A percentile compares a stretch with the other conserved stretches of the same genome.
Evolutionary conservation across 108 stramenopile species (phyloP).

Genomic region (Cyclotella sp.): DNA sequence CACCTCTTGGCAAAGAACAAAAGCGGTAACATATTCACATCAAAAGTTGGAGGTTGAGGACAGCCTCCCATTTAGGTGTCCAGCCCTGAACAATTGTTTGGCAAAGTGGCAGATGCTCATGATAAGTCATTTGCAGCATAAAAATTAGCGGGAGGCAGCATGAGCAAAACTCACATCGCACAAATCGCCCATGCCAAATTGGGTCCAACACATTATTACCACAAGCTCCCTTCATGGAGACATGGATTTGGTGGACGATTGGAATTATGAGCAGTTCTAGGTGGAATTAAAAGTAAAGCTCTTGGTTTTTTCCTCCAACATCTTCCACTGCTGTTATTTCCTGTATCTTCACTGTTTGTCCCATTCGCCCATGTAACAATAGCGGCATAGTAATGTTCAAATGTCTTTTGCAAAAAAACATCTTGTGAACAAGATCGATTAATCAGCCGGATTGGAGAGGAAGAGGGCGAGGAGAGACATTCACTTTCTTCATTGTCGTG

Average conservation of each 20-base stretch:
- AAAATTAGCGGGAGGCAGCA: background rate
- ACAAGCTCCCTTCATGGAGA: slow-evolving; percentile 40
- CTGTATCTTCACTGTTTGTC: slow-evolving; percentile 49
- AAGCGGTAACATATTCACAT: background rate
- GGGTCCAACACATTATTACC: slow-evolving; percentile 27
- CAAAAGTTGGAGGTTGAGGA: slow-evolving; percentile 64
- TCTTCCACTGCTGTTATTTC: slow-evolving; percentile 22
- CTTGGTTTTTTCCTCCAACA: slow-evolving; percentile 59
- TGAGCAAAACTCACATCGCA: slow-evolving; percentile 58
- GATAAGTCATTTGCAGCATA: background rate
- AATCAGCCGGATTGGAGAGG: too few relatives aligned
- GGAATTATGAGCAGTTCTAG: slow-evolving; percentile 47
- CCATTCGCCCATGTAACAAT: slow-evolving; percentile 62
- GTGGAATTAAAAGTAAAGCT: slow-evolving; percentile 51
- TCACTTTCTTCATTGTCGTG: too few relatives aligned
- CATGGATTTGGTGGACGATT: slow-evolving; percentile 47
- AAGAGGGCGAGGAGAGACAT: too few relatives aligned
- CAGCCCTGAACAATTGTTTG: slow-evolving; percentile 12
- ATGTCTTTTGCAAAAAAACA: slow-evolving; percentile 31
- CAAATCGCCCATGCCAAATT: slow-evolving; percentile 62
- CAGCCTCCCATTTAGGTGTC: slow-evolving; percentile 68
- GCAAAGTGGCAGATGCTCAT: background rate
- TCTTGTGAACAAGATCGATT: slow-evolving; percentile 42
- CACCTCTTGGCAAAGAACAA: too few relatives aligned
- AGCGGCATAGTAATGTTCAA: slow-evolving; percentile 68